Evolutionary conservation across 768 basidiomycete genomes (phyloP).

Genomic region (Trametes cingulata): DNA sequence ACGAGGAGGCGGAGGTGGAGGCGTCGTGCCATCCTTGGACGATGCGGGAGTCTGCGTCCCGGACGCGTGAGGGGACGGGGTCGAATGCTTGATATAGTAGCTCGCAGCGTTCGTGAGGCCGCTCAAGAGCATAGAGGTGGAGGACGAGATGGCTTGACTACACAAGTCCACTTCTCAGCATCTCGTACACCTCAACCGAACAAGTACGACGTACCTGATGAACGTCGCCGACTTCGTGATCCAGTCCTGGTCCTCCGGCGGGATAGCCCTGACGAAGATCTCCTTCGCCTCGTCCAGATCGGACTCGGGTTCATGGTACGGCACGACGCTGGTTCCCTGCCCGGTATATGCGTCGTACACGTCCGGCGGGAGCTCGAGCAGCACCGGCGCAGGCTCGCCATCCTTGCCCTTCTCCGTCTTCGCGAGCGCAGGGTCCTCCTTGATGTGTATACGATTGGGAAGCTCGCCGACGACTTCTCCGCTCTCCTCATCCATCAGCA

Average conservation of each 20-base stretch:
- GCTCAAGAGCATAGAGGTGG: slow-evolving; percentile 61
- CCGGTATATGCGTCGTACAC: slow-evolving; percentile 34
- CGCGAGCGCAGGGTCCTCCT: slow-evolving; percentile 57
- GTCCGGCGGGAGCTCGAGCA: slow-evolving; percentile 66
- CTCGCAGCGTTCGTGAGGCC: slow-evolving; percentile 63
- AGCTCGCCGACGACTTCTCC: slow-evolving; percentile 74
- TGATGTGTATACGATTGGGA: slow-evolving; percentile 54
- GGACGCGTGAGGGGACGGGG: slow-evolving; percentile 46
- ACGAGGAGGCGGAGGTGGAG: slow-evolving; percentile 33
- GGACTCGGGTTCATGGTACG: slow-evolving; percentile 12
- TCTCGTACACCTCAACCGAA: background rate
- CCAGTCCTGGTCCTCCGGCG: slow-evolving; percentile 71
- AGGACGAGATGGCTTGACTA: slow-evolving; percentile 68
- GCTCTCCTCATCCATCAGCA: slow-evolving; percentile 70
- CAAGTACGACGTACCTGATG: slow-evolving; percentile 51
- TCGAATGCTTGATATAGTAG: slow-evolving; percentile 60
- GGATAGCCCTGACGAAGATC: slow-evolving; percentile 61
- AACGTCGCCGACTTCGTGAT: slow-evolving; percentile 58
- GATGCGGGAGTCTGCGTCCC: slow-evolving; percentile 28
- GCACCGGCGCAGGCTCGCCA: slow-evolving; percentile 46
- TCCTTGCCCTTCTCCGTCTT: slow-evolving; percentile 38
- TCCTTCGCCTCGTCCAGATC: slow-evolving; percentile 40
- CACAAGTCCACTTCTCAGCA: background rate
- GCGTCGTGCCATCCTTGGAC: slow-evolving; percentile 20
- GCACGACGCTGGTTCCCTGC: slow-evolving; percentile 18